Evolutionary conservation across 1,139 yeast genomes (phyloP), one percentile per base, ranked within the genome.

Genomic region (Sugiyamaella castrensis): DNA sequence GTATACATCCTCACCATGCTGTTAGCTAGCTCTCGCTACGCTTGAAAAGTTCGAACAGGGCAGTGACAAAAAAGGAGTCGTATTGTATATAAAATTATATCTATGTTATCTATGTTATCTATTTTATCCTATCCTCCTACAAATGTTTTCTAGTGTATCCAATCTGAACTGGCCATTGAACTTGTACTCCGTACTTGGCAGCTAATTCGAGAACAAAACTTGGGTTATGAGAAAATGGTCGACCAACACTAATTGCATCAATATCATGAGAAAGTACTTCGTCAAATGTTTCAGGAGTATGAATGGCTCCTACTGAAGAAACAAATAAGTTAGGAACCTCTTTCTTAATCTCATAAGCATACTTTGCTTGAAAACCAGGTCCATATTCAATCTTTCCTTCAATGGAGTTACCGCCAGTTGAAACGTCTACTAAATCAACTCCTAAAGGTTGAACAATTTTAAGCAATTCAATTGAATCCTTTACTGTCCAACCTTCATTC

Each of bases 371-470:
- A 56, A 53, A 60, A 8, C 67, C 66, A 24, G 50, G 47, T n/a
- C 50, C 53, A 16, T 51, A 49, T 12, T 47, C 61, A 50, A 73
- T 62, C 38, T 58, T 59, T 40, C 69, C 75, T 24, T 66, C 60
- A 35, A 68, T 53, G 53, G 69, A 68, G 59, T 71, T 74, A 38
- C 82, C 84, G 43, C 83, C 83, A 10, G 80, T 70, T 2, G 83
- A 77, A 36, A 75, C 69, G 57, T 80, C 84, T 34, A 80, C 57
- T 12, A 79, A 66, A 53, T 76, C 79, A 39, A 80, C 70, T 10
- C 82, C 83, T 49, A 67, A 69, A 33, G 71, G 69, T 31, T 69
- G 66, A 27, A 79, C 62, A 6, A 69, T 52, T 30, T 70, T 69
- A 2, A 78, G 72, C 42, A 79, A 64, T 55, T 68, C 67, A 36